Evolutionary conservation across 495 filamentous ascomycete genomes (phyloP), one percentile per base, ranked within the genome.

Genomic region (Parathielavia hyrcaniae): DNA sequence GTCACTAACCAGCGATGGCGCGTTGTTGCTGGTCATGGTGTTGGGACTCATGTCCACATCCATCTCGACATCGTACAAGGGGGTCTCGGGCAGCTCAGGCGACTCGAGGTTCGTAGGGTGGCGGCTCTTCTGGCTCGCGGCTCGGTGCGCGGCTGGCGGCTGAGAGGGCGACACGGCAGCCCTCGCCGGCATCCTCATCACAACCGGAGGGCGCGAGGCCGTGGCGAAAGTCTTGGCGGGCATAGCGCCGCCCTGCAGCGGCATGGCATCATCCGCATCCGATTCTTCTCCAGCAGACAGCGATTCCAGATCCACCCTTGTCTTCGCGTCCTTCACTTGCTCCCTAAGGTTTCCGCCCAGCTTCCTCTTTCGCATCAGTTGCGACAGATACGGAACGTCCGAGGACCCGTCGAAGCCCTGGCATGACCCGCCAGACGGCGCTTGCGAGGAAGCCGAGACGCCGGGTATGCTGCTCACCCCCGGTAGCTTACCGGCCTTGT

Each of bases 1-100:
- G 69, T 96, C 91, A 72, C 88, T 91, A 61, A 95, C 88, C 53
- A 96, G 75, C 43, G 89, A 92, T 13, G 91, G 91, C 12, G 88
- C 87, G 50, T 80, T 80, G 68, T 92, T 91, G 64, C 88, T 88
- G 36, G 88, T 82, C 34, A 86, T 74, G 7, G 89, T 90, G 60
- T 89, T 82, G 9, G 91, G 90, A 64, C 87, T 92, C 38, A 93
- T 74, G 50, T 90, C 86, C 30, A 74, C 75, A 49, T 83, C 80
- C 55, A 83, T 67, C 32, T 78, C 73, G 14, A 80, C 79, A 16
- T 76, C 69, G 50, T 77, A 75, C 49, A 75, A 71, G 20, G 75
- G 62, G 13, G 73, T 73, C 47, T 74, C 72, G 30, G 73, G 63
- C 34, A 75, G 58, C 20, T 71, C 58, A 30, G 66, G 23, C 14